Percentiles rank a stretch among this genome's conserved stretches.
These are phyloP conservation scores for Ophiorrhiza pumila DNA, from an alignment of 257 asterid species.

Conservation along the genomic window DNA sequence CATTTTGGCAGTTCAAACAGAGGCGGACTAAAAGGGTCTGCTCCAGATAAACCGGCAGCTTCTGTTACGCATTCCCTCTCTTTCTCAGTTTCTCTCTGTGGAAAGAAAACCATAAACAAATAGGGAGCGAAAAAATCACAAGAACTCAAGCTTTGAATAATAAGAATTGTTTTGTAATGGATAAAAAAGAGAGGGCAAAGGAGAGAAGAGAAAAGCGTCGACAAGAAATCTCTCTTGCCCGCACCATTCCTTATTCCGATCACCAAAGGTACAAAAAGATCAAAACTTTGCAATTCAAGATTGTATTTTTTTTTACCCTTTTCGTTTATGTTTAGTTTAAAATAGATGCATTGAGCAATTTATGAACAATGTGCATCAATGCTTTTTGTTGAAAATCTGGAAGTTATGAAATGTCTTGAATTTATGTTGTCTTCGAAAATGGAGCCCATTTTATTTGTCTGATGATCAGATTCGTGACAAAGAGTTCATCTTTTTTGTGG, in stretches of 20 bases:
- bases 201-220: constrained; percentile 80
- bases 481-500: background rate
- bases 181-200: constrained; percentile 60
- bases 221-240: constrained; percentile 71
- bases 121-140: background rate
- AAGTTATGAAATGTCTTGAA: no score
- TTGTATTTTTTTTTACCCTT: background rate
- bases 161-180: constrained; percentile 31
- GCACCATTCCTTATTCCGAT: constrained; percentile 73
- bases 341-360: background rate
- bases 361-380: background rate
- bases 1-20: constrained; percentile 1
- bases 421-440: no score
- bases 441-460: background rate
- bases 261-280: constrained; percentile 47
- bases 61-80: constrained; percentile 4
- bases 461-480: background rate
- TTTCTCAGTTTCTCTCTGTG: background rate
- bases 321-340: background rate
- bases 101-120: background rate
- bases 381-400: background rate
- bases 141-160: background rate
- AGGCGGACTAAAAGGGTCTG: constrained; percentile 19
- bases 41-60: constrained; percentile 13
- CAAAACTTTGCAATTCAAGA: background rate